phyloP scores from a whole-genome alignment of 73 alveolate genomes.

The Symbiodinium natans region DNA sequence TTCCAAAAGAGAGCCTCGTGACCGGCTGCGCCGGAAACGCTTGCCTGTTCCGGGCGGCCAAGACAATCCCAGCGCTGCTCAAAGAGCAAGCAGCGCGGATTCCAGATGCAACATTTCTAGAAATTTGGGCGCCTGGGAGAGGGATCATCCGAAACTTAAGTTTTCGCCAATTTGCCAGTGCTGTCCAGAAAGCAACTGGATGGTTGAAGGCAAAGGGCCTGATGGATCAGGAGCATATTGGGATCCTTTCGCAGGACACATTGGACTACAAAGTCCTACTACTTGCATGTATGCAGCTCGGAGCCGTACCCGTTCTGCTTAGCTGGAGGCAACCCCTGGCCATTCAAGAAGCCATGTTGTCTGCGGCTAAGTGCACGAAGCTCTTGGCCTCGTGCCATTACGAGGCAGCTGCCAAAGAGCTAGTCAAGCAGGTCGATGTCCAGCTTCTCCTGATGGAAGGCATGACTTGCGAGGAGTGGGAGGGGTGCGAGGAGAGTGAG shows the following conservation, averaged over 20 bases:
- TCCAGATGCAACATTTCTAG: background rate
- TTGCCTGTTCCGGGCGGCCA: background rate
- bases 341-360: conserved; percentile 4
- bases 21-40: background rate
- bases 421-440: background rate
- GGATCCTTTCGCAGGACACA: conserved; percentile 7
- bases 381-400: conserved; percentile 2
- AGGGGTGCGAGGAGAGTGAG: background rate
- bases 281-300: conserved; percentile 12
- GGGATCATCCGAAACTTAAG: background rate
- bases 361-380: background rate
- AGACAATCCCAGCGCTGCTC: conserved; percentile 8
- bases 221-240: background rate
- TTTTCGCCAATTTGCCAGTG: background rate
- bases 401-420: conserved; percentile 4
- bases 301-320: conserved; percentile 4
- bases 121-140: conserved; percentile 1
- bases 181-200: background rate
- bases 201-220: background rate
- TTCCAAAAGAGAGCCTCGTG: background rate
- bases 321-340: conserved; percentile 17
- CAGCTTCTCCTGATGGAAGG: background rate
- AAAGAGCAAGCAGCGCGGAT: conserved; percentile 16
- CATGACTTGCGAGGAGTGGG: background rate
- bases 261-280: background rate